A percentile compares a stretch with the other conserved stretches of the same genome.
phyloP scores from a whole-genome alignment of 2,329 filamentous ascomycete genomes.

The Penicillium sp. region DNA sequence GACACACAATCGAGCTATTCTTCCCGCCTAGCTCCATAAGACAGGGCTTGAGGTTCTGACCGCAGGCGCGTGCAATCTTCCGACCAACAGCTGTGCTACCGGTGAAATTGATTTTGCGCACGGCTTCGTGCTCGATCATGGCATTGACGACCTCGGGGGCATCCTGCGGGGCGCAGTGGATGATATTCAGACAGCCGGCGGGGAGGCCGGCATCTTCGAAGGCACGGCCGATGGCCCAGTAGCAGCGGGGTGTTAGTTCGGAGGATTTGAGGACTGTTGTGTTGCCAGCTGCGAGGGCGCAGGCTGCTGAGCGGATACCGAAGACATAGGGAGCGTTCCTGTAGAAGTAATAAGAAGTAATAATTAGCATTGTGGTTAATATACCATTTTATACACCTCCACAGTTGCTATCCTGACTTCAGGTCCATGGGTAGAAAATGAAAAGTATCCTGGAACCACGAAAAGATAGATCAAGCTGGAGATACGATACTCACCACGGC shows the following conservation, averaged over 20 bases:
- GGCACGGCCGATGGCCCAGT: constrained; percentile 59
- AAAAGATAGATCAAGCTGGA: not conserved
- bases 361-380: not conserved
- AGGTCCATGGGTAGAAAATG: not conserved
- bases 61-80: constrained; percentile 65
- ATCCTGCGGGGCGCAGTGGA: constrained; percentile 60
- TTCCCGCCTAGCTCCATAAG: constrained; percentile 82
- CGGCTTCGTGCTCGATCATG: constrained; percentile 61
- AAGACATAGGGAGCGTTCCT: constrained; percentile 56
- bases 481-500: constrained; percentile 65
- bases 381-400: no score
- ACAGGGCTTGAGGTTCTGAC: constrained; percentile 70
- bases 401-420: no score
- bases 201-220: constrained; percentile 73
- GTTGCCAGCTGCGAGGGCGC: constrained; percentile 68
- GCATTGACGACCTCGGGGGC: constrained; percentile 65
- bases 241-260: constrained; percentile 62
- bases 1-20: constrained; percentile 71
- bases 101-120: constrained; percentile 75
- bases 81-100: constrained; percentile 68
- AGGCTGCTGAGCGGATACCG: constrained; percentile 52
- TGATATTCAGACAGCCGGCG: constrained; percentile 68
- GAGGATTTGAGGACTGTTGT: constrained; percentile 70
- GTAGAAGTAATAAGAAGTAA: not conserved
- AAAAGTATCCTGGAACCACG: not conserved